These are phyloP conservation scores for Amanita muscaria DNA, from an alignment of 768 basidiomycete genomes.

Conservation along the genomic window DNA sequence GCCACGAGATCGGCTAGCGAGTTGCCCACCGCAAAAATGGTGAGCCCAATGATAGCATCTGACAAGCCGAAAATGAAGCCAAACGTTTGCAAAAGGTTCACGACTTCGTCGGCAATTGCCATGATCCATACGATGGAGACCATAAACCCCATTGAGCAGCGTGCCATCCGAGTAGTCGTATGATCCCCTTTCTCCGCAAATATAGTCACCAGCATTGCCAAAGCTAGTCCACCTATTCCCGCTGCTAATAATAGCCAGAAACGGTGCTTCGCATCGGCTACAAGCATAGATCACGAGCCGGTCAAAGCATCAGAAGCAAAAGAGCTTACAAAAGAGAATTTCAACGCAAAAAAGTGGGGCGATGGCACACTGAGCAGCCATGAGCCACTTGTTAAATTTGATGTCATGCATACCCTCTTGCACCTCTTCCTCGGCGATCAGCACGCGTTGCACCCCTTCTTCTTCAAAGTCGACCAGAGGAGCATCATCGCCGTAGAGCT, in stretches of 20 bases:
- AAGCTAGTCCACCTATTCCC: constrained; percentile 42
- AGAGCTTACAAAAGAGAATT: constrained; percentile 61
- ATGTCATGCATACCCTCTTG: constrained; percentile 61
- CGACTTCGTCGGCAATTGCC: constrained; percentile 95
- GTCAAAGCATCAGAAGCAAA: background rate
- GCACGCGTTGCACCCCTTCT: constrained; percentile 57
- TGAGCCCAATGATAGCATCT: constrained; percentile 94
- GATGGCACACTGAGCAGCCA: constrained; percentile 71
- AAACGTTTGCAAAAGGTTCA: constrained; percentile 66
- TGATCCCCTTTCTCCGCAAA: constrained; percentile 54
- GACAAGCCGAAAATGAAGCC: constrained; percentile 93
- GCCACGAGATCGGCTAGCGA: constrained; percentile 95
- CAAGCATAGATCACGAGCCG: constrained; percentile 4
- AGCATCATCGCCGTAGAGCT: constrained; percentile 27
- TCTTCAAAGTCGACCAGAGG: constrained; percentile 64
- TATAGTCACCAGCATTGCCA: constrained; percentile 46
- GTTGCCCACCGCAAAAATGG: constrained; percentile 95
- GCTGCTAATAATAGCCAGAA: constrained; percentile 48
- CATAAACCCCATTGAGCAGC: constrained; percentile 87
- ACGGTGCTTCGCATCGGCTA: constrained; percentile 39
- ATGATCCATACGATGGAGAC: constrained; percentile 96
- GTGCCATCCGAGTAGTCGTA: constrained; percentile 48
- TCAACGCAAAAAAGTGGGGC: constrained; percentile 72
- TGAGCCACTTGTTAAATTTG: constrained; percentile 73
- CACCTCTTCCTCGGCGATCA: constrained; percentile 69